Evolutionary conservation across 2,329 filamentous ascomycete species (phyloP), one percentile per base, ranked within the genome.

Genomic region (Fusarium luffae): DNA sequence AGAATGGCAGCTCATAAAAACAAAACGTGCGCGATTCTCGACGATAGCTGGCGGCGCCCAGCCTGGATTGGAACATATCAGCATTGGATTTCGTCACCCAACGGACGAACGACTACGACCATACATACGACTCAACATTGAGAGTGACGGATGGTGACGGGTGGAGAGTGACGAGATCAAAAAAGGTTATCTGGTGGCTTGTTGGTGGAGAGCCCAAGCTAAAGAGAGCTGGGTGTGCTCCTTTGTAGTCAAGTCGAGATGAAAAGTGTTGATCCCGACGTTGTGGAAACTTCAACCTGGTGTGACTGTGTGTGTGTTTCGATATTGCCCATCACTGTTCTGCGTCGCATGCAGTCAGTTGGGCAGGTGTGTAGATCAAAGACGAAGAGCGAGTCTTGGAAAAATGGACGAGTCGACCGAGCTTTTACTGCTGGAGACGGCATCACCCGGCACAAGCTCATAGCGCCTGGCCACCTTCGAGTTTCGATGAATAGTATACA

Each of bases 191-290:
- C 54, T 66, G 73, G 72, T 69, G 71, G 71, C 61, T 69, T 71
- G 63, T 62, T 61, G 63, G 62, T 68, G 66, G 64, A 63, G 63
- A 63, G 50, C 56, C 62, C 62, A 72, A 61, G 66, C 70, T 68
- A 67, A 74, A 63, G 66, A 74, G 71, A 68, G 67, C 58, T 71
- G 67, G 69, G 71, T 68, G 66, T 76, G 74, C 71, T 74, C 70
- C 71, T 75, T 77, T 77, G 78, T 80, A 80, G 77, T 76, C 77
- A 78, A 75, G 77, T 78, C 74, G 77, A 79, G 76, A 78, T 76
- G 77, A 77, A 78, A 72, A 77, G 75, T 73, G 77, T 78, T 78
- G 77, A 78, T 71, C 75, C 69, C 72, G 66, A 75, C 63, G 69
- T 63, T 58, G 74, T 63, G 75, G 71, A 75, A 71, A 59, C 32